Conservation (phyloP, 2,329 filamentous ascomycete species). For the Alternaria rosae region DNA sequence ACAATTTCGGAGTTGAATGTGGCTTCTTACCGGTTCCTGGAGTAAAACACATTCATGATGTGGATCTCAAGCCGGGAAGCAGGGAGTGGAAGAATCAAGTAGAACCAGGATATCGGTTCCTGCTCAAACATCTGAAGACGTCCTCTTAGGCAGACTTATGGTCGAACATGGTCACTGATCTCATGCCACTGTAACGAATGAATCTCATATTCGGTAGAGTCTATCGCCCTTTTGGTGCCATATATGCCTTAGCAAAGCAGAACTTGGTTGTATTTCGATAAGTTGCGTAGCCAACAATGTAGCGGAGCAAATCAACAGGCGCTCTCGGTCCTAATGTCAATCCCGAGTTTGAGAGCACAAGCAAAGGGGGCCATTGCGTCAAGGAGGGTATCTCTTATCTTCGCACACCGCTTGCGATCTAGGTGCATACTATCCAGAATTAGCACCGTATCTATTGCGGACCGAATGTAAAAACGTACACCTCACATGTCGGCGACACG, state of each 20-base stretch:
- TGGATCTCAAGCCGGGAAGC: constrained; percentile 4
- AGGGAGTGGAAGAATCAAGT: constrained; percentile 7
- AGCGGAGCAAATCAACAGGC: neutral
- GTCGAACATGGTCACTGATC: neutral
- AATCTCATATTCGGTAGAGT: neutral
- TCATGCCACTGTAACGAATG: neutral
- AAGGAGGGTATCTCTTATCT: constrained; percentile 1
- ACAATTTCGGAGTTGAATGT: neutral
- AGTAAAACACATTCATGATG: constrained; percentile 7
- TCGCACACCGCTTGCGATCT: neutral
- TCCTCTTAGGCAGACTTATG: neutral
- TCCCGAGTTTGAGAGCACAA: neutral
- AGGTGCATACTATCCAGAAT: neutral
- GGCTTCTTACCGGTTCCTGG: constrained; percentile 2
- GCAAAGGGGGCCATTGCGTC: neutral
- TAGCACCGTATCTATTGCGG: neutral
- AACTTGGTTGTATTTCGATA: neutral
- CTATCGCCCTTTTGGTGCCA: neutral
- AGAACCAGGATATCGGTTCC: constrained; percentile 5
- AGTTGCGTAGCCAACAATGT: neutral
- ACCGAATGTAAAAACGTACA: neutral
- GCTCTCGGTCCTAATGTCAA: neutral
- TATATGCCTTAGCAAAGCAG: neutral
- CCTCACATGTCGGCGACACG: neutral
- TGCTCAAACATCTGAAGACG: neutral